Conservation (phyloP, 176 grass and related monocot genomes). For the Tuctoria greenei region DNA sequence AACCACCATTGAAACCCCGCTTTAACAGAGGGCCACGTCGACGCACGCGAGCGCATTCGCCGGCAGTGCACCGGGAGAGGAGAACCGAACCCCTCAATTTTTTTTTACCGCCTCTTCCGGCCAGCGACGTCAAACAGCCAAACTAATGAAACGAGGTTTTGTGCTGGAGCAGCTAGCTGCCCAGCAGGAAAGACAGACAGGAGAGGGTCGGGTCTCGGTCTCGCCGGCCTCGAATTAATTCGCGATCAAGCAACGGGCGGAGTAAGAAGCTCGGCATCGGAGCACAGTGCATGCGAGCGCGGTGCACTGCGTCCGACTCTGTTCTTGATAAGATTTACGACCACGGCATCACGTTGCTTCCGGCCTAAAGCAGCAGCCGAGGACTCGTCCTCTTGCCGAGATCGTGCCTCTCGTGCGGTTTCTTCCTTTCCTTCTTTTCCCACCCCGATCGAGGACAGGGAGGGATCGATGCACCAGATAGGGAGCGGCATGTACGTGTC, state of each 20-base stretch:
- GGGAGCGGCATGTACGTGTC: conserved; percentile 84
- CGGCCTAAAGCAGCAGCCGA: conserved; percentile 28
- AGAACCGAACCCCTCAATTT: no score
- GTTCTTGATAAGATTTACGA: conserved; percentile 42
- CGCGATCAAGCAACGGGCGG: conserved; percentile 41
- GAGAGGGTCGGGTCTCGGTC: background rate
- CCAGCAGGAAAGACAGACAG: background rate
- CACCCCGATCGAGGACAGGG: background rate
- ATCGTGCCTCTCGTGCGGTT: background rate
- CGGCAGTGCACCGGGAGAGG: background rate
- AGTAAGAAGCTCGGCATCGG: background rate
- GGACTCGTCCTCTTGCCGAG: background rate
- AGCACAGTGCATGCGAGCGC: background rate
- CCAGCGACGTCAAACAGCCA: background rate
- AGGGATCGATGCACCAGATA: conserved; percentile 65
- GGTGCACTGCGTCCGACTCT: conserved; percentile 19
- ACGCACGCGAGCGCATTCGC: background rate
- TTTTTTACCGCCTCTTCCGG: conserved; percentile 29
- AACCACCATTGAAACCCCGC: background rate
- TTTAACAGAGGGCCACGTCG: background rate
- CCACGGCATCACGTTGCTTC: conserved; percentile 38
- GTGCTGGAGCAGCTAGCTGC: background rate
- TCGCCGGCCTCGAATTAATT: conserved; percentile 45
- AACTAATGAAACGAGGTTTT: background rate
- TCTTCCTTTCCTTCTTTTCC: background rate